Evolutionary conservation across 129 eudicot species (phyloP).

Genomic region (Flaveria bidentis): DNA sequence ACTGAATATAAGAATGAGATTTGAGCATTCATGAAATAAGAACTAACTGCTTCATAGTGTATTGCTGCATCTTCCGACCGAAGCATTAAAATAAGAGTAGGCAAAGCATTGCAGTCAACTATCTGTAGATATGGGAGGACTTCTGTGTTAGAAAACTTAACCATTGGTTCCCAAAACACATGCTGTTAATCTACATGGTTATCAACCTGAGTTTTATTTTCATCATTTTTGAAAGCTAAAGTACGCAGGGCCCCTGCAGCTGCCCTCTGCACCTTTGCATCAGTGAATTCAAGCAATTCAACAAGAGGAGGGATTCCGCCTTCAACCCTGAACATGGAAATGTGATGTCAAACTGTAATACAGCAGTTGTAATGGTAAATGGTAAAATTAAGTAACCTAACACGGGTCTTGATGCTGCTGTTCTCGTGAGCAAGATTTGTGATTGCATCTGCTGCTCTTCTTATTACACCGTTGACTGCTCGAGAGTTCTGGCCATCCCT

Average conservation of each 20-base stretch:
- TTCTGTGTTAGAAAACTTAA: slow-evolving; percentile 3
- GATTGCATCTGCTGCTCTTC: slow-evolving; percentile 90
- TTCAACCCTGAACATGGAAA: slow-evolving; percentile 54
- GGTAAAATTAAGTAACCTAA: slow-evolving; percentile 50
- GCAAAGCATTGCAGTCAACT: slow-evolving; percentile 91
- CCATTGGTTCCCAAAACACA: neutral
- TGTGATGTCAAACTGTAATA: slow-evolving; percentile 10
- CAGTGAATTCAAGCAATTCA: slow-evolving; percentile 73
- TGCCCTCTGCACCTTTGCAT: slow-evolving; percentile 86
- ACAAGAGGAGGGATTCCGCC: slow-evolving; percentile 98
- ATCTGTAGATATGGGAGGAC: slow-evolving; percentile 50
- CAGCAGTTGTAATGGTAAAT: neutral
- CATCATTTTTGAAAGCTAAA: slow-evolving; percentile 85
- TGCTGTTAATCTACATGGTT: slow-evolving; percentile 12
- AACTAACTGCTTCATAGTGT: slow-evolving; percentile 86
- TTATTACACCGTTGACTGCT: slow-evolving; percentile 66
- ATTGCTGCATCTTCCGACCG: slow-evolving; percentile 86
- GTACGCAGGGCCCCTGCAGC: slow-evolving; percentile 93
- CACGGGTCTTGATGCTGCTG: slow-evolving; percentile 69
- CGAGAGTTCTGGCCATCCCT: slow-evolving; percentile 46
- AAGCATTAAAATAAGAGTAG: slow-evolving; percentile 83
- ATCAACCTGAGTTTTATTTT: slow-evolving; percentile 79
- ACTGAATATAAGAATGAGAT: slow-evolving; percentile 15
- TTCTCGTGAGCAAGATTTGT: slow-evolving; percentile 94
- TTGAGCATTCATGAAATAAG: slow-evolving; percentile 16